Base-by-base conservation (phyloP, 1,284 basidiomycete species). In the Cryptococcus amylolentus region DNA sequence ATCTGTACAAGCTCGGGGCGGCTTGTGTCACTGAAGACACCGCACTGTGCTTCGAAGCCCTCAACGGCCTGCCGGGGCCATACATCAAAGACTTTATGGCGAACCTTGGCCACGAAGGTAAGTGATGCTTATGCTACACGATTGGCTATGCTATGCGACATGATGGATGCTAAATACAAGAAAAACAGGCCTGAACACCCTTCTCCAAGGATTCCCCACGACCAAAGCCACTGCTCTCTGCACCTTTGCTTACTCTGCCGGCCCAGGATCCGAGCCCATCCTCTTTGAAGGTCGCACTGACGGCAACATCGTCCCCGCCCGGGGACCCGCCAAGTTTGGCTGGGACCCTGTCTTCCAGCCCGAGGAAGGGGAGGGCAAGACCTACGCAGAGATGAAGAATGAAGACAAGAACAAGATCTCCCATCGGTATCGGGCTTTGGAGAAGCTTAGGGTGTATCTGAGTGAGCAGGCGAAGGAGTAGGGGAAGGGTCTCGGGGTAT, bases 1-100 rank as follows among this genome's bases (percentile, higher is more conserved):
- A 49, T 23, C 45, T 16, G 14, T 35, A 28, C 26, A 56, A 88
- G 87, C 79, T 91, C 37, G 84, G 86, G 12, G 86, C 87, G 0
- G 88, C 94, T 4, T 95, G 91, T 69, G 91, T 98, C 62, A 98
- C 93, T 0, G 95, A 98, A 78, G 96, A 98, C 74, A 98, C 95
- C 0, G 92, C 95, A 0, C 84, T 98, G 5, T 90, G 88, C 68
- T 98, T 93, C 71, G 84, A 87, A 63, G 93, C 94, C 0, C 80
- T 98, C 38, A 84, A 86, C 41, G 94, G 91, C 0, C 84, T 98
- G 6, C 95, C 95, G 2, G 96, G 95, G 0, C 93, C 94, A 0
- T 98, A 97, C 78, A 96, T 98, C 82, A 98, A 98, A 71, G 83
- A 91, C 69, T 97, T 97, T 75, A 78, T 95, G 67, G 81, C 81